phyloP scores from a whole-genome alignment of 1,284 basidiomycete genomes.

The Flammula alnicola region DNA sequence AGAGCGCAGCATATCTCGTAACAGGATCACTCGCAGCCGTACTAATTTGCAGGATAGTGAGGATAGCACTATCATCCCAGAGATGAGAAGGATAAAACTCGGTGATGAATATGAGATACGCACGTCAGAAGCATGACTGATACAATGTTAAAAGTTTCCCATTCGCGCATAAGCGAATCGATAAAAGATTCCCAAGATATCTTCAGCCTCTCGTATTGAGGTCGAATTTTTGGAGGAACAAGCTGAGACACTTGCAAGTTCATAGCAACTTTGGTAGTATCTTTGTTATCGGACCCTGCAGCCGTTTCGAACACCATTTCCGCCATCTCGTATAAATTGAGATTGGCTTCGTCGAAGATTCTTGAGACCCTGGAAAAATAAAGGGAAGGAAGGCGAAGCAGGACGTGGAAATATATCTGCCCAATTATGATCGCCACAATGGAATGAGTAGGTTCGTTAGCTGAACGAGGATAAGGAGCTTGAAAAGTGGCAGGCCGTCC shows the following conservation, averaged over 20 bases:
- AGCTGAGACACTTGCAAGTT: conserved; percentile 2
- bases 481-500: not conserved
- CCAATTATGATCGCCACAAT: not conserved
- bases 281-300: not conserved
- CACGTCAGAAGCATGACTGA: conserved; percentile 43
- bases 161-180: conserved; percentile 46
- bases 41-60: conserved; percentile 64
- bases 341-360: conserved; percentile 34
- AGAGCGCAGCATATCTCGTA: conserved; percentile 58
- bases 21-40: conserved; percentile 54
- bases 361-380: conserved; percentile 34
- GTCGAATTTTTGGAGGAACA: conserved; percentile 16
- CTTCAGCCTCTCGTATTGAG: conserved; percentile 28
- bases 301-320: conserved; percentile 30
- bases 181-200: conserved; percentile 45
- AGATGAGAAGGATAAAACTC: not conserved
- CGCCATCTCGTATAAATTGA: conserved; percentile 34
- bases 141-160: conserved; percentile 49
- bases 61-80: conserved; percentile 51
- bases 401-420: conserved; percentile 27
- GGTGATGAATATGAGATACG: conserved; percentile 11
- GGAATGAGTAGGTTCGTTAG: not conserved
- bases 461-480: not conserved
- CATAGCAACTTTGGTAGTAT: not conserved
- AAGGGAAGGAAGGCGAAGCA: conserved; percentile 29